Percentiles rank a stretch among this genome's conserved stretches.
These are phyloP conservation scores for Rhodomyrtus tomentosa DNA, from an alignment of 345 rosid genomes.

Conservation along the genomic window DNA sequence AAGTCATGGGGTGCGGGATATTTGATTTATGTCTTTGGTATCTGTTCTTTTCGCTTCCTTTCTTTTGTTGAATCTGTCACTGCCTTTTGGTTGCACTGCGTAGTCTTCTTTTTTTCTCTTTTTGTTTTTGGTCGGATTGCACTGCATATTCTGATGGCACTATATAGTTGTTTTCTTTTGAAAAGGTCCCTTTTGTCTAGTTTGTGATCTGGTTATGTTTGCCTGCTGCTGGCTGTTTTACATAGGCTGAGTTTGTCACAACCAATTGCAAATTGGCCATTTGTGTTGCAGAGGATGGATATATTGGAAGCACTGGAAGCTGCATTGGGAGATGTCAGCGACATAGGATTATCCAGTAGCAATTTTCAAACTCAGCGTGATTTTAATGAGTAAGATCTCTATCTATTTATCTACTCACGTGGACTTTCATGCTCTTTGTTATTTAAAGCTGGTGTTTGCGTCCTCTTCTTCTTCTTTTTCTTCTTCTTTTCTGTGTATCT, in stretches of 20 bases:
- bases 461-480: too few species aligned
- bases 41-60: background rate
- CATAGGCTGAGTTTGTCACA: background rate
- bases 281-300: slow-evolving; percentile 49
- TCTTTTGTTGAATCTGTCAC: background rate
- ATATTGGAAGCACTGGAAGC: slow-evolving; percentile 72
- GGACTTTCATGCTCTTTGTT: background rate
- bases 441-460: background rate
- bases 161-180: background rate
- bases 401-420: background rate
- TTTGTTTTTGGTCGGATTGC: background rate
- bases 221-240: background rate
- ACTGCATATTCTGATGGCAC: background rate
- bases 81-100: background rate
- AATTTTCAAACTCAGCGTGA: slow-evolving; percentile 59
- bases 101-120: too few species aligned
- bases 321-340: slow-evolving; percentile 30
- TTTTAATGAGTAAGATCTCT: slow-evolving; percentile 66
- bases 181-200: background rate
- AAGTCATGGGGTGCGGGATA: background rate
- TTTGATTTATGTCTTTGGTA: background rate
- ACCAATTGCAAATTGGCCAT: background rate
- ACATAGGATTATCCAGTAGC: slow-evolving; percentile 17
- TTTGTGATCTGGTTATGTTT: background rate
- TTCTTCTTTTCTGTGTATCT: background rate